phyloP scores from a whole-genome alignment of 805 yeast species.

The Kuraishia borneana region DNA sequence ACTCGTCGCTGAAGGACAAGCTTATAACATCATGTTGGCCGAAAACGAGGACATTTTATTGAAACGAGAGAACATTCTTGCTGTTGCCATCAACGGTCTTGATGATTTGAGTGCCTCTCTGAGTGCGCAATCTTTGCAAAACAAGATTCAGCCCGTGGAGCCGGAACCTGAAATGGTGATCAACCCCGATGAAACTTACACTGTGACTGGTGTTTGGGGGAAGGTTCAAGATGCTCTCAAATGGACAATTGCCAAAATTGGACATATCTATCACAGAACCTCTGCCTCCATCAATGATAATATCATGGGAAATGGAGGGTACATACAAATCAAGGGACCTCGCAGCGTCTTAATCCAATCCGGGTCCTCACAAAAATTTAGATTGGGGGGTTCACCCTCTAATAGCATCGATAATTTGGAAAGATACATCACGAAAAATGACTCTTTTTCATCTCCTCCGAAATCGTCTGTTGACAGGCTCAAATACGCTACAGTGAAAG shows the following conservation, averaged over 20 bases:
- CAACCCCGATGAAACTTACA: background rate
- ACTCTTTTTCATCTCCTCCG: constrained; percentile 1
- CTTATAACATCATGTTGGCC: constrained; percentile 33
- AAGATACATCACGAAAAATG: constrained; percentile 8
- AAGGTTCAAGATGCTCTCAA: background rate
- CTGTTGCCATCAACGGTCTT: constrained; percentile 36
- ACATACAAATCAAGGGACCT: constrained; percentile 44
- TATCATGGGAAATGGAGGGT: constrained; percentile 27
- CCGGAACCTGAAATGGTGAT: background rate
- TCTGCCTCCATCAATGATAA: constrained; percentile 7
- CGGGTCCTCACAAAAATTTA: constrained; percentile 17
- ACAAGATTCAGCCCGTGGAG: background rate
- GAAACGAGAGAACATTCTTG: constrained; percentile 34
- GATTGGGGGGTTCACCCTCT: constrained; percentile 1
- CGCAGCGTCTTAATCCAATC: constrained; percentile 37
- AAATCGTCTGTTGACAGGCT: constrained; percentile 29
- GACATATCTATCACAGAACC: background rate
- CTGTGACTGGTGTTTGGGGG: background rate
- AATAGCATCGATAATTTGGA: constrained; percentile 10
- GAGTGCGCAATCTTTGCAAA: background rate
- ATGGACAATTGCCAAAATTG: background rate
- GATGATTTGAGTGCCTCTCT: constrained; percentile 21
- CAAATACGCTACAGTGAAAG: constrained; percentile 32
- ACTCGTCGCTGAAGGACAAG: constrained; percentile 41
- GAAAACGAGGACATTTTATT: constrained; percentile 38